Evolutionary conservation across 2,329 filamentous ascomycete species (phyloP).

Genomic region (Phyllosticta citribraziliensis): DNA sequence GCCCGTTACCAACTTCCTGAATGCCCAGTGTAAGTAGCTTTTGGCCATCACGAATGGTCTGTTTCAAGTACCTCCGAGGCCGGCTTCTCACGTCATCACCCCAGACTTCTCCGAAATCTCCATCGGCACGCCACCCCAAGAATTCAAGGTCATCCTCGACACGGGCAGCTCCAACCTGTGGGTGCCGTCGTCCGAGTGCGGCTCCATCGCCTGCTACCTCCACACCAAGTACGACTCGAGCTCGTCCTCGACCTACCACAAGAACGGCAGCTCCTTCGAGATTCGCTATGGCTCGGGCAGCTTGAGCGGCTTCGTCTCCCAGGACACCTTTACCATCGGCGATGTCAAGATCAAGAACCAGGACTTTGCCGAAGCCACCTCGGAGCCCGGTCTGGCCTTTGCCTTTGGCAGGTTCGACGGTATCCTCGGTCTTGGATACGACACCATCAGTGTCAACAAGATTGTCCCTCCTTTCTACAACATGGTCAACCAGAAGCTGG

Average conservation of each 20-base stretch:
- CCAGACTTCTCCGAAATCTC: slow-evolving; percentile 94
- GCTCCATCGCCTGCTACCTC: slow-evolving; percentile 95
- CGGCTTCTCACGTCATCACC: neutral
- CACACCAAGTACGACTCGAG: slow-evolving; percentile 95
- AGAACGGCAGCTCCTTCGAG: slow-evolving; percentile 85
- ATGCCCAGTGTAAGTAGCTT: slow-evolving; percentile 80
- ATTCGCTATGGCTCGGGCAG: slow-evolving; percentile 94
- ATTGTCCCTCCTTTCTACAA: slow-evolving; percentile 95
- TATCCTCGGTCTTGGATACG: slow-evolving; percentile 87
- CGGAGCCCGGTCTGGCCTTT: slow-evolving; percentile 91
- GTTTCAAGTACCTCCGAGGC: neutral
- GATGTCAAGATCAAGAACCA: slow-evolving; percentile 82
- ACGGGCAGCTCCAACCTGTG: slow-evolving; percentile 98
- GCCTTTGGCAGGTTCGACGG: slow-evolving; percentile 97
- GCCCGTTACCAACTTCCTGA: slow-evolving; percentile 93
- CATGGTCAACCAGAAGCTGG: slow-evolving; percentile 78
- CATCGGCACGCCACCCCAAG: slow-evolving; percentile 83
- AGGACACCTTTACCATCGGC: slow-evolving; percentile 78
- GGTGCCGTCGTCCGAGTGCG: slow-evolving; percentile 85
- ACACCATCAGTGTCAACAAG: slow-evolving; percentile 93
- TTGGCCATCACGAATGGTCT: neutral
- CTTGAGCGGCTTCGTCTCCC: slow-evolving; percentile 85
- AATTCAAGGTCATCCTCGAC: slow-evolving; percentile 97
- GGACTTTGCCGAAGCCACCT: slow-evolving; percentile 92
- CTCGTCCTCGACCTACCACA: slow-evolving; percentile 80